Evolutionary conservation across 1,284 basidiomycete species (phyloP).

Genomic region (Irpex sp.): DNA sequence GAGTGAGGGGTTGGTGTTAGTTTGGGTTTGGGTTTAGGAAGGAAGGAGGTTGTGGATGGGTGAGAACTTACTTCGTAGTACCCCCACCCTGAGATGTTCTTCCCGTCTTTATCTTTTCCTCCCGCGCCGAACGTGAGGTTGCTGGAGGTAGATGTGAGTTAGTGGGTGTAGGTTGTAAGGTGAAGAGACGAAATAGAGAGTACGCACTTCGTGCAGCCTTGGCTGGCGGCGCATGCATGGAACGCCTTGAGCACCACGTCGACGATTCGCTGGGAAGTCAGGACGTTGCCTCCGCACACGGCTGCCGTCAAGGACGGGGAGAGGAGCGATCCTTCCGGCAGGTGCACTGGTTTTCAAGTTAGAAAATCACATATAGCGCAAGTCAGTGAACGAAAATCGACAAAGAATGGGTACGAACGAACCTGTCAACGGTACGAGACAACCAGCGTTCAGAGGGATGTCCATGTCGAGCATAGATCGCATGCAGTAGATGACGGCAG

Average conservation of each 20-base stretch:
- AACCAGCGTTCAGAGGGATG: slow-evolving; percentile 94
- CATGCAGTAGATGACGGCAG: slow-evolving; percentile 94
- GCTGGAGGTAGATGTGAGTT: slow-evolving; percentile 32
- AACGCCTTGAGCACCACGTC: slow-evolving; percentile 96
- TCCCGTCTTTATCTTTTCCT: slow-evolving; percentile 81
- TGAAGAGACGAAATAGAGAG: neutral
- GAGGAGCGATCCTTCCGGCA: slow-evolving; percentile 79
- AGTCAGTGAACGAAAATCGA: neutral
- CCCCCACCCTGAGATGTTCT: slow-evolving; percentile 81
- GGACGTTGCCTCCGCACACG: slow-evolving; percentile 91
- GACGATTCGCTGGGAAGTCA: slow-evolving; percentile 91
- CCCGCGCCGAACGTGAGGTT: slow-evolving; percentile 92
- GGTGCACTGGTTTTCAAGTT: slow-evolving; percentile 50
- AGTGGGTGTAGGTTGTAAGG: neutral
- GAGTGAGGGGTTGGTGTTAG: too few species aligned
- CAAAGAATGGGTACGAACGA: slow-evolving; percentile 20
- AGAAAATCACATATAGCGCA: slow-evolving; percentile 6
- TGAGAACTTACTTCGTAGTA: slow-evolving; percentile 78
- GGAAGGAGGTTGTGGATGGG: neutral
- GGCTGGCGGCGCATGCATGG: slow-evolving; percentile 88
- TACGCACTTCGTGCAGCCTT: slow-evolving; percentile 87
- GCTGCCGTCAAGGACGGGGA: slow-evolving; percentile 85
- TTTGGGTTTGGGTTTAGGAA: neutral
- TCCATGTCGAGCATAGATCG: slow-evolving; percentile 89
- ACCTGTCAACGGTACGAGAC: slow-evolving; percentile 79